Evolutionary conservation across 495 filamentous ascomycete species (phyloP), one percentile per base, ranked within the genome.

Genomic region (Penicillium cataractarum): DNA sequence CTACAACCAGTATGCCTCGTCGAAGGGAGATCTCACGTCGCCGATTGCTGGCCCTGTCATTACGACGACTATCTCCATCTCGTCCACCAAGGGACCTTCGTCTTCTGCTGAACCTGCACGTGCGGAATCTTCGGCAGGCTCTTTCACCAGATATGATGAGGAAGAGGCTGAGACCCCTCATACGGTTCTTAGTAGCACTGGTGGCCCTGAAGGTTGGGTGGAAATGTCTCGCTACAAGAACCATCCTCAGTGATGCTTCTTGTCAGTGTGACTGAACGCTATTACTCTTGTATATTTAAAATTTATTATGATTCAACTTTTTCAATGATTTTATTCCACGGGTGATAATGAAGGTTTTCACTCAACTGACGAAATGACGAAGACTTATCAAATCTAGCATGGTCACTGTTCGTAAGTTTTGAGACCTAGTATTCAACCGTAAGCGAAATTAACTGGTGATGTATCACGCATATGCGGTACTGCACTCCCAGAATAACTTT

Each of bases 121-220:
- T 33, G 32, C 58, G 12, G 51, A 44, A 4, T 65, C 62, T 7
- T 65, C 62, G 0, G 44, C 57, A 0, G 53, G 31, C 13, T 65
- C 62, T 19, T 32, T 60, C 39, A 52, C 57, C 9, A 27, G 46
- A 21, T 60, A 44, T 35, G 62, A 61, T 2, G 33, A 24, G 39
- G 62, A 65, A 33, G 62, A 65, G 21, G 26, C 58, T 10, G 62
- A 60, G 55, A 57, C 44, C 4, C 57, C 65, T 27, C 65, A 61
- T 29, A 64, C 61, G 33, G 58, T 64, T 33, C 19, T 64, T 3
- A 61, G 54, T 35, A 6, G 39, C 13, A 40, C 40, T 31, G 57
- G 65, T 27, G 57, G 51, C 24, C 65, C 65, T 12, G 65, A 67
- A 40, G 65, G 65, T 1, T 67, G 65, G 65, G 40, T 67, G 48